Evolutionary conservation across 192 early-diverging fungal genomes (phyloP), one percentile per base, ranked within the genome.

Genomic region (Podochytrium sp.): DNA sequence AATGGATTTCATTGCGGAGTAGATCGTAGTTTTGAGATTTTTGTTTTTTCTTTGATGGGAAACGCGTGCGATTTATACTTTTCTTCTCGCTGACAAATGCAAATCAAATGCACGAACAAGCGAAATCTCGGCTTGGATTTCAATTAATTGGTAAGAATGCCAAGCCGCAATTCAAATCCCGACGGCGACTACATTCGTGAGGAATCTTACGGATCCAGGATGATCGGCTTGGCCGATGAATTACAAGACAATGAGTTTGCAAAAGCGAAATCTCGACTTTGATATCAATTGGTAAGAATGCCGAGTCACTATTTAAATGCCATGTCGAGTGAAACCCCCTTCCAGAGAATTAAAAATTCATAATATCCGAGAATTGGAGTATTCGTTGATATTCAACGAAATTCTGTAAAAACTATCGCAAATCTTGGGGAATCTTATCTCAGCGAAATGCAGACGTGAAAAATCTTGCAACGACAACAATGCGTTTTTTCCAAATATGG

Each of bases 1-100:
- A 37, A 80, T 80, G 34, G 57, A 55, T 42, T 77, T 80, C 64
- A 65, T 65, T 41, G 41, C 47, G 30, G 18, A 5, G 30, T 65
- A 47, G 14, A 2, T 47, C 49, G 41, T 42, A 33, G 41, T 47
- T 65, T 2, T 65, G 30, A 12, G 52, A 20, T 55, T 20, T 23
- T 7, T 55, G 10, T 55, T 55, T 55, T 55, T 55, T 55, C 52
- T 20, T 23, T 25, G 52, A 23, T 6, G n/a, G 43, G n/a, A 20
- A 47, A 16, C 23, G 52, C 5, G 52, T 55, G 18, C 29, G 52
- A 23, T 14, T 5, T 55, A 23, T 25, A 29, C 7, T 23, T 0
- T 23, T 23, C 25, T 55, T 55, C 30, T 55, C 23, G 52, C 7
- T 20, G 30, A 6, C 16, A 55, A n/a, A n/a, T n/a, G n/a, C n/a